These are phyloP conservation scores for Trifolium subterraneum DNA, from an alignment of 306 rosid species.

Conservation along the genomic window DNA sequence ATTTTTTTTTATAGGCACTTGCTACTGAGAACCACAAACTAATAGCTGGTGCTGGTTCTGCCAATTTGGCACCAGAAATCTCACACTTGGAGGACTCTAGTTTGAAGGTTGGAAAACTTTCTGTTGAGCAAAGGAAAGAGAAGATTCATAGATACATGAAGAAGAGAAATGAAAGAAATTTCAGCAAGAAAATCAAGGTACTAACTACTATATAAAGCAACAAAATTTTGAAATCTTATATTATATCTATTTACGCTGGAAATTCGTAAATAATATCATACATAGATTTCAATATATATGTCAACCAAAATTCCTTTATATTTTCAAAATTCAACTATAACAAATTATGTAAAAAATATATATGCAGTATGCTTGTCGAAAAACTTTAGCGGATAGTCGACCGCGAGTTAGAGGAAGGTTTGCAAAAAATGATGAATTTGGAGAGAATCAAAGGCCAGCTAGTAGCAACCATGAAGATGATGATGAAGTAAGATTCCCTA, in stretches of 20 bases:
- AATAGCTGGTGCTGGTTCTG: slow-evolving; percentile 62
- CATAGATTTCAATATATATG: neutral
- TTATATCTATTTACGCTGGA: no score
- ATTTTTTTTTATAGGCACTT: slow-evolving; percentile 56
- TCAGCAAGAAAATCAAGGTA: slow-evolving; percentile 99
- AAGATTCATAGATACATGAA: slow-evolving; percentile 97
- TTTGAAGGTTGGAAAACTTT: slow-evolving; percentile 87
- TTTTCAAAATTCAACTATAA: slow-evolving; percentile 38
- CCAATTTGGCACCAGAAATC: slow-evolving; percentile 73
- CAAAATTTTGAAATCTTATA: slow-evolving; percentile 9
- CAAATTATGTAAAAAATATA: neutral
- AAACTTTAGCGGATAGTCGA: slow-evolving; percentile 92
- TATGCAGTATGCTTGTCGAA: slow-evolving; percentile 94
- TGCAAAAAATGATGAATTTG: slow-evolving; percentile 92
- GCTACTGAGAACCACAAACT: slow-evolving; percentile 69
- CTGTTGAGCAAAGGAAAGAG: slow-evolving; percentile 91
- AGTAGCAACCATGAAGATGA: slow-evolving; percentile 81
- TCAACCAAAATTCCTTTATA: neutral
- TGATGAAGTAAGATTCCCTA: slow-evolving; percentile 71
- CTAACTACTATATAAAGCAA: slow-evolving; percentile 20
- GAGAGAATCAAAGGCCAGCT: slow-evolving; percentile 66
- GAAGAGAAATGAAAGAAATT: slow-evolving; percentile 92
- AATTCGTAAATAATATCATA: no score
- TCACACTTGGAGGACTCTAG: slow-evolving; percentile 79
- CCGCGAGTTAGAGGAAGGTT: slow-evolving; percentile 98